A percentile compares a stretch with the other conserved stretches of the same genome.
Conservation (phyloP, 2,329 filamentous ascomycete genomes). For the Aaosphaeria arxii region DNA sequence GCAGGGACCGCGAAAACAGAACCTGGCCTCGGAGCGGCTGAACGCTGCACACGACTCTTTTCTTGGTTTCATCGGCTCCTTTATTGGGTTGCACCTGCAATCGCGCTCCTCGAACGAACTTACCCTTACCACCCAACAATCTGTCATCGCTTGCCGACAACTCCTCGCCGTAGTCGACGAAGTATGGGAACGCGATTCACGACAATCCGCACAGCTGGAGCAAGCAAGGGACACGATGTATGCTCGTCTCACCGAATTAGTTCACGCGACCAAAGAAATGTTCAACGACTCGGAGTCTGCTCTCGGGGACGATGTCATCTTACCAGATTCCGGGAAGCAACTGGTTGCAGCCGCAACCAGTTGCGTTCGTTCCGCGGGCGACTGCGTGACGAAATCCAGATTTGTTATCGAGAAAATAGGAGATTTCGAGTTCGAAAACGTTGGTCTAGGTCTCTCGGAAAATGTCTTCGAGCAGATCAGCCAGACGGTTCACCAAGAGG, state of each 20-base stretch:
- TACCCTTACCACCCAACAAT: slow-evolving; percentile 76
- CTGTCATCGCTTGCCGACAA: slow-evolving; percentile 75
- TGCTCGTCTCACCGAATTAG: slow-evolving; percentile 73
- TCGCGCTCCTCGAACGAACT: slow-evolving; percentile 87
- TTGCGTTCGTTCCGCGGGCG: slow-evolving; percentile 85
- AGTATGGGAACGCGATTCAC: slow-evolving; percentile 73
- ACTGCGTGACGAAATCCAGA: slow-evolving; percentile 85
- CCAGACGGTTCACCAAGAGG: slow-evolving; percentile 9
- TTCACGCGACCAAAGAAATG: slow-evolving; percentile 76
- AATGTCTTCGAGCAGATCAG: slow-evolving; percentile 32
- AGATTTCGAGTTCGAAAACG: slow-evolving; percentile 76
- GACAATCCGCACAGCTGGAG: slow-evolving; percentile 64
- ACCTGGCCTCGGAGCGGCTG: slow-evolving; percentile 80
- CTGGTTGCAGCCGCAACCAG: slow-evolving; percentile 77
- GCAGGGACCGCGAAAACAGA: slow-evolving; percentile 60
- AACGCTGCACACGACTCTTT: slow-evolving; percentile 81
- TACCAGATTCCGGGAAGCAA: slow-evolving; percentile 73
- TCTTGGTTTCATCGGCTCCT: slow-evolving; percentile 84
- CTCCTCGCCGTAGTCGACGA: slow-evolving; percentile 78
- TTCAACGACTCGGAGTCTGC: slow-evolving; percentile 67
- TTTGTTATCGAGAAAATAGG: slow-evolving; percentile 83
- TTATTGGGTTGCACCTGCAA: slow-evolving; percentile 90
- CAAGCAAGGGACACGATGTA: slow-evolving; percentile 74
- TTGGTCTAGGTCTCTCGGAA: slow-evolving; percentile 44
- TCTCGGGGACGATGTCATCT: slow-evolving; percentile 71